Evolutionary conservation across 2,329 filamentous ascomycete species (phyloP), one percentile per base, ranked within the genome.

Genomic region (Fusarium agapanthi): DNA sequence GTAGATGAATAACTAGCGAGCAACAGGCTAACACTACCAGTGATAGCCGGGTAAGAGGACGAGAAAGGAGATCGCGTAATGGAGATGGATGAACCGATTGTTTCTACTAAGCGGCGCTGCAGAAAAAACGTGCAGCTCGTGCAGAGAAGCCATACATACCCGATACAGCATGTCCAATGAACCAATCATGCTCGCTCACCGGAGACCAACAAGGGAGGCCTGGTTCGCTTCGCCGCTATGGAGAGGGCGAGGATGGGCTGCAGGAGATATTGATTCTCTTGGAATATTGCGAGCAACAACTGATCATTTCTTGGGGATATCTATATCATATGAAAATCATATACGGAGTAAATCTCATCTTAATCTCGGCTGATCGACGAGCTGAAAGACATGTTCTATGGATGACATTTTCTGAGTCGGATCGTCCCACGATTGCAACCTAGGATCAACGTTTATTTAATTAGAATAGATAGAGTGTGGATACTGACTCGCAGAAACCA

Each of bases 81-180:
- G 24, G 38, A 38, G 34, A 35, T 66, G 61, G 54, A 38, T 41
- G 51, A 35, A 26, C 48, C n/a, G 35, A 65, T 58, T 66, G 63
- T 66, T 63, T 41, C 53, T 59, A 30, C 55, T 28, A 50, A 59
- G 50, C 40, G 41, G 41, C 47, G 44, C 40, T 64, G 58, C 61
- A 60, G 41, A 35, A 64, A 50, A 58, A 71, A 62, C 51, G 30
- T 58, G 41, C 41, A 58, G 41, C 44, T 57, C 30, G 57, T 69
- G 65, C 72, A 74, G 72, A 62, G 53, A 71, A 38, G 66, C 76
- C 75, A 77, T 67, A 45, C 75, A 77, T 67, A 45, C 75, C 73
- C 48, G 34, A 77, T 73, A 30, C 50, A 77, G 76, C 50, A 77
- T 75, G 69, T 67, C 71, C 51, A 60, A 72, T 68, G 71, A 77